Conservation (phyloP, 2,329 filamentous ascomycete genomes). For the Colletotrichum sp. region DNA sequence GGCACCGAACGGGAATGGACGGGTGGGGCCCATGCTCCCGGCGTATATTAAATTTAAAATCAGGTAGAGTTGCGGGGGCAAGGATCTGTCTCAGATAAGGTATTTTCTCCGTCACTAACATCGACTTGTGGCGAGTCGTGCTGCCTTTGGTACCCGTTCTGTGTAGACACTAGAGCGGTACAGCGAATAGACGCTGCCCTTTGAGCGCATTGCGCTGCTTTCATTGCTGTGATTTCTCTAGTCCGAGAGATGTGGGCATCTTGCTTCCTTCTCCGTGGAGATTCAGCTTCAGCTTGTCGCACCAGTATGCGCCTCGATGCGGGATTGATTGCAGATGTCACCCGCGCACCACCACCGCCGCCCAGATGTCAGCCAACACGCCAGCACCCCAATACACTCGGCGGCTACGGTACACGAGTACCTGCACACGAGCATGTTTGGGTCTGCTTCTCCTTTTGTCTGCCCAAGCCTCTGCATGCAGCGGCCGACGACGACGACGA, state of each 20-base stretch:
- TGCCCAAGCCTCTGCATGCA: background rate
- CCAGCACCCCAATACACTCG: background rate
- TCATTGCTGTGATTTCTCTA: background rate
- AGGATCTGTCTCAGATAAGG: slow-evolving; percentile 5
- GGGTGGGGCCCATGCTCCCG: background rate
- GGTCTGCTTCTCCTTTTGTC: background rate
- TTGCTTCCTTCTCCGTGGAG: background rate
- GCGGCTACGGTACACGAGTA: background rate
- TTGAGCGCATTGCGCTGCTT: background rate
- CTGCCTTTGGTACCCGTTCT: background rate
- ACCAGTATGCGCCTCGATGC: slow-evolving; percentile 4
- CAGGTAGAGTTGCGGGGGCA: slow-evolving; percentile 9
- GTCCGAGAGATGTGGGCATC: background rate
- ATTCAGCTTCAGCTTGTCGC: slow-evolving; percentile 9
- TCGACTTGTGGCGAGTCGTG: background rate
- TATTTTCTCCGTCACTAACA: slow-evolving; percentile 3
- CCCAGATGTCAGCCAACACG: background rate
- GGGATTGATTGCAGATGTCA: background rate
- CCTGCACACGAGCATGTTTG: background rate
- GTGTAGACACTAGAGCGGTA: background rate
- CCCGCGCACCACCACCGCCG: background rate
- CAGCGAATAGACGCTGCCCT: background rate
- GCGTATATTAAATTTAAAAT: slow-evolving; percentile 9
- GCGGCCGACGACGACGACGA: background rate
- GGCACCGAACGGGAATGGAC: background rate